Base-by-base conservation (phyloP, 768 basidiomycete species). In the Royoungia palumana region DNA sequence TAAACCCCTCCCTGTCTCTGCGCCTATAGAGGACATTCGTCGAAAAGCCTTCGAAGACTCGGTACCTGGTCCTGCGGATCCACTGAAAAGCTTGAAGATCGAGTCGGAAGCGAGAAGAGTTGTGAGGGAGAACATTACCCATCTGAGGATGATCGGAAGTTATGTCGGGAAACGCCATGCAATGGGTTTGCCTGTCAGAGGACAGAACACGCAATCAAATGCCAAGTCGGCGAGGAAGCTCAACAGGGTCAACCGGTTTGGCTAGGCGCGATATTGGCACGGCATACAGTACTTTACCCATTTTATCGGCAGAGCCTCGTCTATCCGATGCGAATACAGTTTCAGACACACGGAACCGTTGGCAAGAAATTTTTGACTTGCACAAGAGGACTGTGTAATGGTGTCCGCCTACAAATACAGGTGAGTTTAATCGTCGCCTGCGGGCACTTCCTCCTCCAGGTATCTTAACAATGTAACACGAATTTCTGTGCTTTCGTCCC, bases 401-500 rank as follows among this genome's bases (percentile, higher is more conserved):
- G 32, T 22, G 40, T 41, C 36, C 19, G 27, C 40, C 52, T 54
- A 57, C 35, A 52, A 43, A 42, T 49, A 62, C 51, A 58, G 46
- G 56, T 55, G 49, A 62, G 51, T 67, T 69, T 75, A 95, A 70
- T 96, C 94, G 62, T 96, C 94, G 48, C 89, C 92, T 36, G 89
- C 78, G 1, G 94, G 94, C 22, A 95, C 84, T 67, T 99, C 96
- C 69, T 99, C 96, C 64, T 99, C 96, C 55, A 98, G 67, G 63
- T 95, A 87, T 68, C 93, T 89, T 47, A 96, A 71, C 56, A 99
- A 71, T 58, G 82, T 87, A 46, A 99, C 95, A 42, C 88, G 80
- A 56, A 99, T 87, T 68, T 96, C 95, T 20, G 95, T 98, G 54
- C 74, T 83, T 61, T 97, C 95, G 61, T 97, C 96, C 4, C 96